phyloP scores from a whole-genome alignment of 495 filamentous ascomycete genomes.

The Talaromyces proteolyticus region DNA sequence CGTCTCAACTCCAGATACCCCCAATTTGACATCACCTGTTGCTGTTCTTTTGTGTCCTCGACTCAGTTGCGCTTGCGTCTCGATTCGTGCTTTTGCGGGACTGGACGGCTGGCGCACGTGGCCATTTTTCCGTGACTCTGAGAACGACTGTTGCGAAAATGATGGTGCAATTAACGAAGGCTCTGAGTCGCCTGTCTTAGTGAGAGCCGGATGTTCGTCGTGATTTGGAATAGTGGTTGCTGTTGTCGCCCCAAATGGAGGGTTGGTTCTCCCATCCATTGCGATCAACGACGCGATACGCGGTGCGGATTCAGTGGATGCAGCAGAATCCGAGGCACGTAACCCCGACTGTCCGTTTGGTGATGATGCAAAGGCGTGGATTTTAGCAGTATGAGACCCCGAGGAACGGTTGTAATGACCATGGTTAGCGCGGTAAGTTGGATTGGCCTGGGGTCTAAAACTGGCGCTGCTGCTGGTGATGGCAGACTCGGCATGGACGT shows the following conservation, averaged over 20 bases:
- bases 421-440: background rate
- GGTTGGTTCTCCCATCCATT: background rate
- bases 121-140: conserved; percentile 3
- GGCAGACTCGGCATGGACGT: background rate
- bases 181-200: background rate
- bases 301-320: too few relatives aligned
- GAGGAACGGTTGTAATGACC: background rate
- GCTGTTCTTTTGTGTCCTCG: conserved; percentile 56
- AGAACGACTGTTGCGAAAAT: background rate
- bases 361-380: background rate
- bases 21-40: conserved; percentile 54
- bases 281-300: background rate
- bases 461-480: background rate
- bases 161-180: background rate
- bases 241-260: background rate
- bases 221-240: background rate
- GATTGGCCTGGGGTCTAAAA: background rate
- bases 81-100: conserved; percentile 6
- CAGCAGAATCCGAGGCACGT: background rate
- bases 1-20: conserved; percentile 7
- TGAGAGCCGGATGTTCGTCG: background rate
- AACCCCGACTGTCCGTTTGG: background rate
- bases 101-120: conserved; percentile 1
- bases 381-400: background rate
- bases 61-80: conserved; percentile 8